A percentile compares a stretch with the other conserved stretches of the same genome.
Evolutionary conservation across 805 yeast species (phyloP).

Genomic region (Saturnispora galanensis): DNA sequence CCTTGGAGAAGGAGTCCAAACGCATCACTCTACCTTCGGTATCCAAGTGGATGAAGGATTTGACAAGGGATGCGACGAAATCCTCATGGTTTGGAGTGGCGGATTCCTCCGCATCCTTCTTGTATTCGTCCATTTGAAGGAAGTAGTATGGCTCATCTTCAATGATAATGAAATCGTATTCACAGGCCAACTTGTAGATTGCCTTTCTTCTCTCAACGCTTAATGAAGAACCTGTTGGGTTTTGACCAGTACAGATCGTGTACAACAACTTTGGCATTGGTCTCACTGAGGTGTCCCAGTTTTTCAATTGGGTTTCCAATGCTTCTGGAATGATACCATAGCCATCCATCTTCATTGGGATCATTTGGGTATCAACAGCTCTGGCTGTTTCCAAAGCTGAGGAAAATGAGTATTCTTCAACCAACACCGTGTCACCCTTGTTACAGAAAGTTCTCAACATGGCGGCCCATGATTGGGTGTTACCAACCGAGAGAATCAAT

Average conservation of each 20-base stretch:
- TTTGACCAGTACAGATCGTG: slow-evolving; percentile 93
- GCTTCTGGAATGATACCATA: slow-evolving; percentile 53
- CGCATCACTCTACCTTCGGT: slow-evolving; percentile 84
- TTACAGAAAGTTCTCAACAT: slow-evolving; percentile 50
- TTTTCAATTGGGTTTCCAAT: slow-evolving; percentile 42
- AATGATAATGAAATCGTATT: slow-evolving; percentile 75
- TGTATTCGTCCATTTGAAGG: slow-evolving; percentile 82
- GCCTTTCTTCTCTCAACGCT: slow-evolving; percentile 64
- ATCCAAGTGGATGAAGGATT: slow-evolving; percentile 68
- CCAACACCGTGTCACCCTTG: slow-evolving; percentile 57
- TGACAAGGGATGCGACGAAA: slow-evolving; percentile 57
- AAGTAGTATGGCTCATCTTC: slow-evolving; percentile 98
- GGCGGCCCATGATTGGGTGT: slow-evolving; percentile 90
- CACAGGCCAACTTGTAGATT: slow-evolving; percentile 68
- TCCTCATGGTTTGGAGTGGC: slow-evolving; percentile 42
- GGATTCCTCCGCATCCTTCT: slow-evolving; percentile 27
- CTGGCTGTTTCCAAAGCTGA: slow-evolving; percentile 64
- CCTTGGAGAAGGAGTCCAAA: slow-evolving; percentile 84
- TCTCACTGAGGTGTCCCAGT: slow-evolving; percentile 42
- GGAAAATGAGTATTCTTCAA: slow-evolving; percentile 69
- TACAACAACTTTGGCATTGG: slow-evolving; percentile 79
- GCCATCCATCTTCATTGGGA: slow-evolving; percentile 62
- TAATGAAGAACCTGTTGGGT: slow-evolving; percentile 91
- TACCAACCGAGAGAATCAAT: slow-evolving; percentile 63
- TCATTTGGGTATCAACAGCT: slow-evolving; percentile 48